Base-by-base conservation (phyloP, 2,329 filamentous ascomycete genomes). In the Fusarium sublunatum region DNA sequence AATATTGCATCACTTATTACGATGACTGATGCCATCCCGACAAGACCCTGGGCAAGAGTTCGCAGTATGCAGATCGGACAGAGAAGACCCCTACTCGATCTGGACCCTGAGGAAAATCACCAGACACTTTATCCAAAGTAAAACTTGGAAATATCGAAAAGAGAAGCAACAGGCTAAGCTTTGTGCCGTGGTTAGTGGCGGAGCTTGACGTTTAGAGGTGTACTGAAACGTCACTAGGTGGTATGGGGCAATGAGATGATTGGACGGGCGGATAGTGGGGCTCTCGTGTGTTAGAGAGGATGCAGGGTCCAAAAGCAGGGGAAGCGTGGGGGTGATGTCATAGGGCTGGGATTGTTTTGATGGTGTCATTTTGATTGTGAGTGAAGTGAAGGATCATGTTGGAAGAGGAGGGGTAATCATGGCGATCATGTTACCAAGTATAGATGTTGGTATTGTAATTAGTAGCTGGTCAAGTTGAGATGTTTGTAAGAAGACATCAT, bases 251-350 rank as follows among this genome's bases (percentile, higher is more conserved):
- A 34, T 22, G 8, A 22, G 53, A 26, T 50, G 15, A 69, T 71
- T 70, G 69, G 69, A 32, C 51, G 31, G 31, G 29, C 12, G 44
- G 59, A 15, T 13, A 15, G 29, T 15, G 22, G 44, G 44, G n/a
- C 15, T n/a, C 31, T 36, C 41, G 39, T 29, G 25, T 12, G 10
- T 32, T 32, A 32, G 31, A n/a, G 24, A 24, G 35, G 47, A 65
- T 54, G 62, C 66, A 69, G 69, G 67, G 69, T 43, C 62, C 59
- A 46, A 35, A 46, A 46, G 31, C 32, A 50, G 48, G 53, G 52
- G 36, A 19, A 28, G 36, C 13, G 34, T 62, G 50, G 64, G 43
- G 41, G 60, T 71, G 65, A 71, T 71, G 69, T 71, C 67, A 71
- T 71, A 51, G 49, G 58, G 45, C 48, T 56, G 38, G 32, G 22